Base-by-base conservation (phyloP, 2,329 filamentous ascomycete species). In the Pseudocercospora crystallina region DNA sequence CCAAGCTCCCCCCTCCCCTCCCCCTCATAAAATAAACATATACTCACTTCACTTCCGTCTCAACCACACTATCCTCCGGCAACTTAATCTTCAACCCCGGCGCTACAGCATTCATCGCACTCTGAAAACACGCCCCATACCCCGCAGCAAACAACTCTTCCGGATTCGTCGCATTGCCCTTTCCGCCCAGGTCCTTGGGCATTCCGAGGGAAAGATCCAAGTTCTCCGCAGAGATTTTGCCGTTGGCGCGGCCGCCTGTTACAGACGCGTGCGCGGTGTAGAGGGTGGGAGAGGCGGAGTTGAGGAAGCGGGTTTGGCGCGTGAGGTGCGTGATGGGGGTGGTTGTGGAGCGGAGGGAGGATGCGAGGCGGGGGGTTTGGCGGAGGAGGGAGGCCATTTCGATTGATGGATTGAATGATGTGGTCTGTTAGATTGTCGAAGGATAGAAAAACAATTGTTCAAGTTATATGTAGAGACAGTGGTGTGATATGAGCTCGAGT, bases 131-230 rank as follows among this genome's bases (percentile, higher is more conserved):
- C 8, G 74, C 73, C 20, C 73, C 75, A 52, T 76, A 76, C 15
- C 73, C 74, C 0, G 74, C 74, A 1, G 74, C 73, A 52, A 76
- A 76, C 2, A 77, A 69, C 54, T 77, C 74, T 61, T 77, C 74
- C 11, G 72, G 54, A 37, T 58, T 71, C 5, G 74, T 75, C 74
- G 75, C 76, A 5, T 48, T 47, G 50, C 53, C 55, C 33, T 51
- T 44, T 14, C 57, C 57, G 30, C 57, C 55, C 29, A 57, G 33
- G 43, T 45, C 40, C 32, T 52, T 56, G 8, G 58, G 58, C 30
- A 50, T 56, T 13, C 42, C 53, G 14, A 60, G 53, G 12, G 56
- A 45, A 15, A 58, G 26, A 26, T 51, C 30, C 29, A 58, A 51
- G 15, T 54, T 45, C 12, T 53, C 44, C 20, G 55, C 43, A 42